Evolutionary conservation across 2,329 filamentous ascomycete genomes (phyloP), one percentile per base, ranked within the genome.

Genomic region (Amylocarpus encephaloides): DNA sequence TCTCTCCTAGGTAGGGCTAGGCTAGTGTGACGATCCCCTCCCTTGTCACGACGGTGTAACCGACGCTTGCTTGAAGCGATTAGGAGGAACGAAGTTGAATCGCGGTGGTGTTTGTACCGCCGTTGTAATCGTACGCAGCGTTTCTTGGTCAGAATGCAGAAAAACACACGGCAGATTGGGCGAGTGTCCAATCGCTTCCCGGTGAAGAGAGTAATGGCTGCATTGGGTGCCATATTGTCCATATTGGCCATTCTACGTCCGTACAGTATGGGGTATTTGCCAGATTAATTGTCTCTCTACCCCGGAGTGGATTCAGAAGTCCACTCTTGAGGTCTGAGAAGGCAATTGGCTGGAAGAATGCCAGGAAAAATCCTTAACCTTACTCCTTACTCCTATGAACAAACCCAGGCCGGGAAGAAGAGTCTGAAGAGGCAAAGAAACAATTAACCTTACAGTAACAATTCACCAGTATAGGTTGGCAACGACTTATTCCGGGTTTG

Each of bases 21-120:
- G 35, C 41, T 46, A 35, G 42, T 52, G 42, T 43, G 50, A 48
- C 41, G 50, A 52, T 52, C 50, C 34, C 42, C 34, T 30, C 26
- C 45, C 45, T 46, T 35, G 33, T 29, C 49, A 12, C 13, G 10
- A 10, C 22, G 33, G 45, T 33, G 34, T 36, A 46, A 46, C 35
- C n/a, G 38, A 19, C 38, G 38, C 38, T 29, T 16, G 19, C 16
- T 18, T 11, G 12, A 41, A 15, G 18, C 38, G 6, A n/a, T n/a
- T n/a, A n/a, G n/a, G n/a, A n/a, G n/a, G n/a, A n/a, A 13, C 18
- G 35, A 18, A 41, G 15, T 35, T 15, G 43, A 41, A 16, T 29
- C 18, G 12, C 29, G n/a, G 35, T n/a, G n/a, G n/a, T n/a, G n/a
- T n/a, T n/a, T n/a, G n/a, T n/a, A n/a, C n/a, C n/a, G n/a, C n/a